Conservation (phyloP, 257 asterid genomes). For the Cruciata laevipes region DNA sequence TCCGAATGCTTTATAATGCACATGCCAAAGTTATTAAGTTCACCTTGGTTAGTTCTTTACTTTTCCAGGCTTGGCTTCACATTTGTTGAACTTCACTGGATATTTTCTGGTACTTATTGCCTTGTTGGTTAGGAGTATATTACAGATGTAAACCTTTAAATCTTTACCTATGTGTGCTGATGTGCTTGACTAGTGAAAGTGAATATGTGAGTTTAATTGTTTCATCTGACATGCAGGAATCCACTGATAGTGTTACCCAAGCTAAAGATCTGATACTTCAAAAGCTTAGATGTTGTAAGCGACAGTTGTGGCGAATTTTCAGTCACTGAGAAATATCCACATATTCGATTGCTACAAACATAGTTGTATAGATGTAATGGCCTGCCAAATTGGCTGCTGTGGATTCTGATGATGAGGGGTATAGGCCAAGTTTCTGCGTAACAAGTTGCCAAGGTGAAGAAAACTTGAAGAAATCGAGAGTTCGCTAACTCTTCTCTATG, state of each 20-base stretch:
- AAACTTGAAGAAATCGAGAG: conserved; percentile 19
- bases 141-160: neutral
- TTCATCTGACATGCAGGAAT: conserved; percentile 12
- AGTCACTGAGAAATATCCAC: conserved; percentile 18
- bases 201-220: neutral
- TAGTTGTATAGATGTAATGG: conserved; percentile 14
- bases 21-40: too few relatives aligned
- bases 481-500: conserved; percentile 4
- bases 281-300: conserved; percentile 14
- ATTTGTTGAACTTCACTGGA: neutral
- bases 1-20: neutral
- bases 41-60: too few relatives aligned
- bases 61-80: neutral
- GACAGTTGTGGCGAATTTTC: conserved; percentile 19
- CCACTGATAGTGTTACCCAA: conserved; percentile 6
- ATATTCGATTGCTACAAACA: conserved; percentile 19
- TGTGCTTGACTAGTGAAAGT: neutral
- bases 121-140: neutral
- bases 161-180: neutral
- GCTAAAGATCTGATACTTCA: conserved; percentile 13
- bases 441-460: conserved; percentile 8
- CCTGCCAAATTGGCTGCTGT: neutral
- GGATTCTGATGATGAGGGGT: neutral
- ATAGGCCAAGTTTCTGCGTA: conserved; percentile 1
- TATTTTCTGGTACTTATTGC: neutral